These are phyloP conservation scores for Daldinia vernicosa DNA, from an alignment of 495 filamentous ascomycete genomes.

Conservation along the genomic window DNA sequence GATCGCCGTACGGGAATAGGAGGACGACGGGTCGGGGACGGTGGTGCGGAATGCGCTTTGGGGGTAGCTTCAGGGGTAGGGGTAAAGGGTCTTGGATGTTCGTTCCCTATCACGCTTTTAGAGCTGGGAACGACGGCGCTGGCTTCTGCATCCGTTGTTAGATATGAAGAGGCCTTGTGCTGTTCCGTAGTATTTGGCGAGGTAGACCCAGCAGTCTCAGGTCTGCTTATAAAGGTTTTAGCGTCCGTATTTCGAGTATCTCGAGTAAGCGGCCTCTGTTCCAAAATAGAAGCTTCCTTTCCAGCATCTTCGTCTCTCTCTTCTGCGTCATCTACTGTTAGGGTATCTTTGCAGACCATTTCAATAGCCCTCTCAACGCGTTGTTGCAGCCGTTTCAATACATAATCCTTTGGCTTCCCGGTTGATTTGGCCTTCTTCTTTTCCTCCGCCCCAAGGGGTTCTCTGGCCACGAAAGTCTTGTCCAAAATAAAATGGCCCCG, in stretches of 20 bases:
- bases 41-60: constrained; percentile 3
- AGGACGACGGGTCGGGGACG: constrained; percentile 10
- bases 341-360: constrained; percentile 57
- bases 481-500: constrained; percentile 57
- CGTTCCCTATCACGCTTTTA: constrained; percentile 14
- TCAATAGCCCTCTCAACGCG: constrained; percentile 55
- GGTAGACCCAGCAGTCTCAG: constrained; percentile 24
- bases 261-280: constrained; percentile 13
- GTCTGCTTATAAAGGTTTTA: constrained; percentile 14
- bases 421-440: constrained; percentile 29
- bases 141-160: constrained; percentile 35
- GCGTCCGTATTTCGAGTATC: constrained; percentile 6
- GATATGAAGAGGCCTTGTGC: constrained; percentile 18
- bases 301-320: constrained; percentile 32
- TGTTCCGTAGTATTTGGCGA: constrained; percentile 18
- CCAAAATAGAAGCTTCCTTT: constrained; percentile 8
- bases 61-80: constrained; percentile 7
- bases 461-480: constrained; percentile 56
- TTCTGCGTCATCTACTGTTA: constrained; percentile 53
- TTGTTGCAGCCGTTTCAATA: constrained; percentile 48
- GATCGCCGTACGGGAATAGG: constrained; percentile 29
- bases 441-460: constrained; percentile 40
- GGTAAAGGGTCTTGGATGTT: not conserved
- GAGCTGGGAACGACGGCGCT: constrained; percentile 18
- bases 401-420: constrained; percentile 41